phyloP scores from a whole-genome alignment of 257 asterid species.

The Linaria vulgaris region DNA sequence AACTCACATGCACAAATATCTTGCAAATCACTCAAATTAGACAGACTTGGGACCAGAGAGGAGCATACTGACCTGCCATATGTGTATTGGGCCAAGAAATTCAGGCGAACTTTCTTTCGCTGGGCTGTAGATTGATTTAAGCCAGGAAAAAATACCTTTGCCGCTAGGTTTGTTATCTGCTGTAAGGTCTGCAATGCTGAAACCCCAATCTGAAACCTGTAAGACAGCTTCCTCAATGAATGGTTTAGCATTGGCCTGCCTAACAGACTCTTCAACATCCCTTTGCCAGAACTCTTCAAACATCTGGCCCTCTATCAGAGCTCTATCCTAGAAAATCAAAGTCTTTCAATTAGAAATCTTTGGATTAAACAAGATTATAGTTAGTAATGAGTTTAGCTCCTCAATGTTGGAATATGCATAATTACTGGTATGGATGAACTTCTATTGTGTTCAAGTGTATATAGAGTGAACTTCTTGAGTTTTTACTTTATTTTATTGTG shows the following conservation, averaged over 20 bases:
- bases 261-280: conserved; percentile 86
- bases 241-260: conserved; percentile 66
- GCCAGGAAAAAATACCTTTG: conserved; percentile 61
- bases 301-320: conserved; percentile 47
- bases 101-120: conserved; percentile 56
- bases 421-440: not conserved
- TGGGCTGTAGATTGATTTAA: conserved; percentile 60
- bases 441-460: too few relatives aligned
- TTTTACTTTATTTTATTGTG: too few relatives aligned
- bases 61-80: conserved; percentile 87
- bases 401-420: not conserved
- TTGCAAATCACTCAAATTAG: too few relatives aligned
- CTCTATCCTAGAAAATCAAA: conserved; percentile 62
- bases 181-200: conserved; percentile 75
- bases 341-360: conserved; percentile 27
- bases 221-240: conserved; percentile 84
- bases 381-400: not conserved
- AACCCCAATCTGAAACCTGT: conserved; percentile 91
- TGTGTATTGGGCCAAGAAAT: conserved; percentile 83
- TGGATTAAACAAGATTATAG: not conserved
- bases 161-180: conserved; percentile 47
- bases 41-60: not conserved
- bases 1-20: too few relatives aligned
- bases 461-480: too few relatives aligned
- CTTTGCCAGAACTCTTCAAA: conserved; percentile 82